Base-by-base conservation (phyloP, 2,329 filamentous ascomycete genomes). In the Arachnomyces sp. region DNA sequence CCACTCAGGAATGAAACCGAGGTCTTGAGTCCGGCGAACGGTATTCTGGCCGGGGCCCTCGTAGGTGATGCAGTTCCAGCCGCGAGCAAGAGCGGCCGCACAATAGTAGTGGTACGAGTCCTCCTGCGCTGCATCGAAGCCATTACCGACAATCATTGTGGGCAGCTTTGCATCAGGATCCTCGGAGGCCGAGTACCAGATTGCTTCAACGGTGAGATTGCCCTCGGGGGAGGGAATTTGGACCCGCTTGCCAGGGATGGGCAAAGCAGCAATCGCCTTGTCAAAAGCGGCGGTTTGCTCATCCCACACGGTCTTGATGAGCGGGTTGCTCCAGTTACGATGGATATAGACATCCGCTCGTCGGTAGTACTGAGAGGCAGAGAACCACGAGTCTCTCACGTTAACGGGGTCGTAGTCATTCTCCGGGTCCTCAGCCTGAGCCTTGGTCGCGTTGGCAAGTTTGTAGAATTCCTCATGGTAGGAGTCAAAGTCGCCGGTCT, bases 41-140 rank as follows among this genome's bases (percentile, higher is more conserved):
- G 54, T 62, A 2, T 59, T 57, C 45, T 72, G 68, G 0, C 68
- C 68, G 0, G 68, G 69, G 0, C 69, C 70, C 34, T 72, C 68
- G 44, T 67, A 73, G 0, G 63, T 63, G 7, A 71, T 56, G 20
- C 59, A 56, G 38, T 72, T 69, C 48, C 56, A 67, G 2, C 68
- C 68, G 1, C 67, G 59, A 14, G 58, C 56, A 2, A 69, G 43
- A 1, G 58, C 60, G 0, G 60, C 45, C 9, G 51, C 48, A 7
- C 58, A 65, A 15, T 60, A 49, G 2, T 50, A 34, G 39, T 71
- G 67, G 39, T 64, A 64, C 13, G 62, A 53, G 9, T 71, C 68
- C 39, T 71, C 68, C 46, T 68, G 65, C 1, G 60, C 46, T 3
- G 56, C 64, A 41, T 73, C 70, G 35, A 61, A 68, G 2, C 69